phyloP scores from a whole-genome alignment of 495 filamentous ascomycete genomes.

The Daldinia decipiens region DNA sequence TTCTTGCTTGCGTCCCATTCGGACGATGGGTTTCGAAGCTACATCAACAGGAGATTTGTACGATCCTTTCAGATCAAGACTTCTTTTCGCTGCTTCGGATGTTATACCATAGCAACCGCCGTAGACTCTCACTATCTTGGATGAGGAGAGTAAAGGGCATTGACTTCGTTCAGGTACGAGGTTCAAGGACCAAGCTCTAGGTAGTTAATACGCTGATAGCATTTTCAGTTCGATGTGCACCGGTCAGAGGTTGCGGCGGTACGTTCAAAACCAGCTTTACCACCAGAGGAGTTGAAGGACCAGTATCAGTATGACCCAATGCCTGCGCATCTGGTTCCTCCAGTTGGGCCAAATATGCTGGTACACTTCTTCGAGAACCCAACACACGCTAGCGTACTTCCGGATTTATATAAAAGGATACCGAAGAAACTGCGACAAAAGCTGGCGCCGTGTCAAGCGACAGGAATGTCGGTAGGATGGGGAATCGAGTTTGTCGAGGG shows the following conservation, averaged over 20 bases:
- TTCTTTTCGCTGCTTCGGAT: not conserved
- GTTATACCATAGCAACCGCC: not conserved
- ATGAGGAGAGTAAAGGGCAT: slow-evolving; percentile 14
- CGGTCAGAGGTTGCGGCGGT: not conserved
- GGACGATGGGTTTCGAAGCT: slow-evolving; percentile 21
- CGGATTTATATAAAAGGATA: slow-evolving; percentile 25
- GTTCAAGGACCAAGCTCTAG: not conserved
- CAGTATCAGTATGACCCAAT: slow-evolving; percentile 26
- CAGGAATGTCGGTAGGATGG: slow-evolving; percentile 21
- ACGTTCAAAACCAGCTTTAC: not conserved
- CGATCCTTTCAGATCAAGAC: not conserved
- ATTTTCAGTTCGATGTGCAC: slow-evolving; percentile 11
- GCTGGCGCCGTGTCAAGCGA: slow-evolving; percentile 14
- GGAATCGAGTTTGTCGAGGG: slow-evolving; percentile 27
- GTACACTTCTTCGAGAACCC: slow-evolving; percentile 24
- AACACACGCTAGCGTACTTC: slow-evolving; percentile 6
- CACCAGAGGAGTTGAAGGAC: slow-evolving; percentile 1
- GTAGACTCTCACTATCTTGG: not conserved
- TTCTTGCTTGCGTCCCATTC: slow-evolving; percentile 23
- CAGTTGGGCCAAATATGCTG: slow-evolving; percentile 22
- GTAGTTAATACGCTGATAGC: not conserved
- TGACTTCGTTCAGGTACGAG: slow-evolving; percentile 28
- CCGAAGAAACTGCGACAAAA: slow-evolving; percentile 24
- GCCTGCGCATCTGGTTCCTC: slow-evolving; percentile 13
- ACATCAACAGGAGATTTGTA: not conserved